These are phyloP conservation scores for Boletus reticulatus DNA, from an alignment of 768 basidiomycete genomes.

Conservation along the genomic window DNA sequence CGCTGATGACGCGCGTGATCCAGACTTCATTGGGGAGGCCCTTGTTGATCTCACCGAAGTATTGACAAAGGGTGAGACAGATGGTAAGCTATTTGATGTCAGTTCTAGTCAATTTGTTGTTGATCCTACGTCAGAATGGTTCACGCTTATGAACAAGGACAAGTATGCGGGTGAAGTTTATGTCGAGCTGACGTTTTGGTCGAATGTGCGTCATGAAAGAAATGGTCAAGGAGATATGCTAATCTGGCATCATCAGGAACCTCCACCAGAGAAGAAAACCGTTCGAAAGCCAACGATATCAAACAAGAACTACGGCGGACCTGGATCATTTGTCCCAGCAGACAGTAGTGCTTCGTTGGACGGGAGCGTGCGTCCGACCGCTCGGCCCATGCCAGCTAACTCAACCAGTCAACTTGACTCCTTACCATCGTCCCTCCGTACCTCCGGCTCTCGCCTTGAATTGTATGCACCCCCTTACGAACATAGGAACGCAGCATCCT, in stretches of 20 bases:
- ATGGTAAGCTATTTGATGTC: conserved; percentile 59
- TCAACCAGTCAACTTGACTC: conserved; percentile 44
- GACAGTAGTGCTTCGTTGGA: conserved; percentile 32
- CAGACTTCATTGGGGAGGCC: conserved; percentile 92
- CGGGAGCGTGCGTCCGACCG: conserved; percentile 16
- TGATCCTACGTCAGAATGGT: conserved; percentile 72
- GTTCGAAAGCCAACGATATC: conserved; percentile 47
- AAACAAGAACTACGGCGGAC: conserved; percentile 71
- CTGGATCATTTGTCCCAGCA: conserved; percentile 68
- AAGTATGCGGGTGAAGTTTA: conserved; percentile 96
- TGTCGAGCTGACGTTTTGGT: conserved; percentile 96
- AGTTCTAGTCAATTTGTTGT: conserved; percentile 5
- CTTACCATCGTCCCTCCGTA: conserved; percentile 57
- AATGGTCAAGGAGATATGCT: neutral
- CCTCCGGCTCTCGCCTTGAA: conserved; percentile 63
- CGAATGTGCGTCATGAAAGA: conserved; percentile 56
- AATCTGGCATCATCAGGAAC: conserved; percentile 49
- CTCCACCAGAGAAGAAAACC: conserved; percentile 69
- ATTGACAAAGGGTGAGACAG: conserved; percentile 92
- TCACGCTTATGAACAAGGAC: conserved; percentile 83
- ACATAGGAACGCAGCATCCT: conserved; percentile 39
- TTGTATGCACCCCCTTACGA: conserved; percentile 79
- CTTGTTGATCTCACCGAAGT: conserved; percentile 87
- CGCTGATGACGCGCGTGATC: conserved; percentile 94
- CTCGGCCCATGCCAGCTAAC: conserved; percentile 19